Evolutionary conservation across 2,329 filamentous ascomycete species (phyloP), one percentile per base, ranked within the genome.

Genomic region (Talaromyces verruculosus): DNA sequence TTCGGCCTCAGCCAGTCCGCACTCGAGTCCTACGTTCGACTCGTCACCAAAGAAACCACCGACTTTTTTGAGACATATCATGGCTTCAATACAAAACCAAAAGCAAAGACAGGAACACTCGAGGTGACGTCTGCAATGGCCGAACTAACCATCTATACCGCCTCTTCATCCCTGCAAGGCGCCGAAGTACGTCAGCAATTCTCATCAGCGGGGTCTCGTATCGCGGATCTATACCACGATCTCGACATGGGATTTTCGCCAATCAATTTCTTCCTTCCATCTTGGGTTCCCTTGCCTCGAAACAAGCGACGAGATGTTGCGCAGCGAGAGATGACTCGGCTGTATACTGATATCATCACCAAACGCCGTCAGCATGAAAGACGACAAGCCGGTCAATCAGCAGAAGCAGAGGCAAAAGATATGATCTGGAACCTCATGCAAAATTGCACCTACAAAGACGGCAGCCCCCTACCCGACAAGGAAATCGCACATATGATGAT

Each of bases 401-500:
- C 77, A 82, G 73, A 81, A 82, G 71, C 28, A 15, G 82, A 88
- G 65, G 83, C 85, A 60, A 81, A 86, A 67, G 92, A 96, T 79
- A 96, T 96, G 85, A 93, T 96, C 79, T 93, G 90, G 87, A 92
- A 95, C 74, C 82, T 96, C 69, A 95, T 96, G 92, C 88, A 87
- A 33, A 65, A 65, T 71, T 92, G 89, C 72, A 85, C 83, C 28
- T 96, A 96, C 85, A 96, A 96, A 83, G 87, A 94, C 71, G 92
- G 92, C 71, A 88, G 83, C 45, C 83, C 84, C 5, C 84, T 96
- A n/a, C 90, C 92, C 17, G 92, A 96, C 74, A 85, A 90, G 73
- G 92, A 96, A 78, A 86, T 96, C 66, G 92, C 92, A 25, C 90
- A 95, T 80, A 94, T 96, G 87, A 94, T 96, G 91, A 96, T 96